A percentile compares a stretch with the other conserved stretches of the same genome.
Conservation (phyloP, 2,329 filamentous ascomycete genomes). For the Hymenoscyphus scutula region DNA sequence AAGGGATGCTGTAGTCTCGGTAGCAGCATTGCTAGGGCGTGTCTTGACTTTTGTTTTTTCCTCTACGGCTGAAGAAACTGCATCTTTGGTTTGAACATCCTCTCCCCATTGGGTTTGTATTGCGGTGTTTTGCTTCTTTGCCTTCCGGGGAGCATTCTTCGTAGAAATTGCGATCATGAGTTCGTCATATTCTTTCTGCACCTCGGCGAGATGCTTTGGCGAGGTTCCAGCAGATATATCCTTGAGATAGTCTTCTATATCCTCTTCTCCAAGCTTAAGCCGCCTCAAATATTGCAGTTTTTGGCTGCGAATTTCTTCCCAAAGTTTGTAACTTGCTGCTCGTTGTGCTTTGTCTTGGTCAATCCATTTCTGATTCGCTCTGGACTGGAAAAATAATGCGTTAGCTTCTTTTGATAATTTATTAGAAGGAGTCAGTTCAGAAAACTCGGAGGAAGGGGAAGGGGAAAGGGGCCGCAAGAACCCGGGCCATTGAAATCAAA, state of each 20-base stretch:
- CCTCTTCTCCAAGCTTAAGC: constrained; percentile 1
- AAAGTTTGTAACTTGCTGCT: constrained; percentile 2
- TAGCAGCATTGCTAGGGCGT: not conserved
- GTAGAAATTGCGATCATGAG: not conserved
- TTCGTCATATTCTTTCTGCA: constrained; percentile 1
- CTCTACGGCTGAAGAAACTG: not conserved
- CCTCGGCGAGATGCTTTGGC: not conserved
- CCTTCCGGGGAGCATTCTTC: no score
- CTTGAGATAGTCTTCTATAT: constrained; percentile 1
- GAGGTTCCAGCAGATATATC: not conserved
- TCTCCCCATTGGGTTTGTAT: constrained; percentile 7
- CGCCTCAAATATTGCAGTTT: constrained; percentile 1
- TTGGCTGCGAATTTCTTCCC: not conserved
- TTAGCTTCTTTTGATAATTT: not conserved
- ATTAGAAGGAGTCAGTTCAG: no score
- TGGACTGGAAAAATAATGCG: not conserved
- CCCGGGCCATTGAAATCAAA: no score
- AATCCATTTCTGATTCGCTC: constrained; percentile 6
- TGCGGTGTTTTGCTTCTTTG: no score
- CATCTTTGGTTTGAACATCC: not conserved
- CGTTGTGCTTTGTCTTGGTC: constrained; percentile 11
- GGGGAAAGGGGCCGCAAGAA: no score
- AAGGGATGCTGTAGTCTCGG: not conserved
- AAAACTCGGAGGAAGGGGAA: no score
- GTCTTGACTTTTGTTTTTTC: constrained; percentile 10